Conservation (phyloP, 768 basidiomycete genomes). For the Termitomyces sp. region DNA sequence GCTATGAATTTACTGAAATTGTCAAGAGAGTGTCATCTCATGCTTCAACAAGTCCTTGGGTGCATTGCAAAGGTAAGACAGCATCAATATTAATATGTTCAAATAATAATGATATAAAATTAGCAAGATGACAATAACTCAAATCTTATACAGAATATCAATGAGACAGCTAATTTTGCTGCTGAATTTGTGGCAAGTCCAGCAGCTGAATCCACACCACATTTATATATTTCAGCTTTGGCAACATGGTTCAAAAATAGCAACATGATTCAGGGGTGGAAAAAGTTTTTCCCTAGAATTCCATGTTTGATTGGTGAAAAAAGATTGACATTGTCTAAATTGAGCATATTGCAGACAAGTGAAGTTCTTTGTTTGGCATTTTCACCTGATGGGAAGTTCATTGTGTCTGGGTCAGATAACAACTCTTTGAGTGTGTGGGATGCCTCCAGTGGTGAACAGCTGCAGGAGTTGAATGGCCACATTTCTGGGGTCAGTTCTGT, state of each 20-base stretch:
- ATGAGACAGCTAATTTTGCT: slow-evolving; percentile 14
- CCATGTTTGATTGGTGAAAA: neutral
- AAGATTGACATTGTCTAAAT: neutral
- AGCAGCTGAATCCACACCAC: slow-evolving; percentile 14
- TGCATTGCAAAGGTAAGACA: slow-evolving; percentile 6
- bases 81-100: too few species aligned
- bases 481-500: too few species aligned
- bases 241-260: slow-evolving; percentile 11
- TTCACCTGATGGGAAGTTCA: too few species aligned
- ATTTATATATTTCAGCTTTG: slow-evolving; percentile 17
- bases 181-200: slow-evolving; percentile 12
- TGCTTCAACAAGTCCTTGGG: slow-evolving; percentile 9
- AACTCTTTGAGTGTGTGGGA: too few species aligned
- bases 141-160: slow-evolving; percentile 2
- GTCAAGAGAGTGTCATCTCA: slow-evolving; percentile 9
- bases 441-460: too few species aligned
- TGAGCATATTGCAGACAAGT: neutral
- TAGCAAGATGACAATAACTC: neutral
- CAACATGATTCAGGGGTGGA: neutral
- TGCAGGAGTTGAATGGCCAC: too few species aligned
- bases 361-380: neutral
- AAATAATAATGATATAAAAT: neutral
- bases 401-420: too few species aligned
- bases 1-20: slow-evolving; percentile 19
- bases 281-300: neutral